phyloP scores from a whole-genome alignment of 352 stramenopile species.

The Phytophthora vignae region DNA sequence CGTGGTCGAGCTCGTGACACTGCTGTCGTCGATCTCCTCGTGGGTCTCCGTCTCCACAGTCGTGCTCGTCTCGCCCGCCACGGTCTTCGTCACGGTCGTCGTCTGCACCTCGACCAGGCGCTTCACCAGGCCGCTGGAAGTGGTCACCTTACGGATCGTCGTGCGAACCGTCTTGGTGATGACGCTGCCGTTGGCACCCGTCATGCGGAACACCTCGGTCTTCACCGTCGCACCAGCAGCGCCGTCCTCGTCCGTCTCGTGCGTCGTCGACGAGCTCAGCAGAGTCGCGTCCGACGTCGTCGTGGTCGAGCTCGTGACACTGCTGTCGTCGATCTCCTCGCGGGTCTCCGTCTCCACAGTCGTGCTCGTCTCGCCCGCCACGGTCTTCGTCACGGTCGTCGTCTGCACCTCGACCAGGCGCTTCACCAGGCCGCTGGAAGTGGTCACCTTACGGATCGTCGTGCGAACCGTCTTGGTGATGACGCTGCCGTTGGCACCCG shows the following conservation, averaged over 20 bases:
- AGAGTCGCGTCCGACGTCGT: conserved; percentile 7
- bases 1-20: conserved; percentile 6
- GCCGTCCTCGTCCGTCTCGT: conserved; percentile 12
- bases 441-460: conserved; percentile 13
- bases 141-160: conserved; percentile 25
- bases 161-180: conserved; percentile 18
- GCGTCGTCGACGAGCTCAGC: conserved; percentile 2
- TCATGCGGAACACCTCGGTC: conserved; percentile 14
- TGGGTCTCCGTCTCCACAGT: conserved; percentile 24
- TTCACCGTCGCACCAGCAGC: conserved; percentile 7
- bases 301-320: conserved; percentile 3
- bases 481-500: conserved; percentile 7
- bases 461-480: conserved; percentile 19
- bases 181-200: conserved; percentile 6
- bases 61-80: conserved; percentile 23
- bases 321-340: conserved; percentile 13
- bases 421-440: conserved; percentile 13
- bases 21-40: conserved; percentile 26
- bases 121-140: conserved; percentile 11
- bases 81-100: conserved; percentile 22
- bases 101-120: conserved; percentile 19
- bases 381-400: conserved; percentile 14
- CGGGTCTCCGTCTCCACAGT: conserved; percentile 20
- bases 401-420: conserved; percentile 15
- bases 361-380: conserved; percentile 13